Evolutionary conservation across 2,329 filamentous ascomycete genomes (phyloP), one percentile per base, ranked within the genome.

Genomic region (Fusarium foetens): DNA sequence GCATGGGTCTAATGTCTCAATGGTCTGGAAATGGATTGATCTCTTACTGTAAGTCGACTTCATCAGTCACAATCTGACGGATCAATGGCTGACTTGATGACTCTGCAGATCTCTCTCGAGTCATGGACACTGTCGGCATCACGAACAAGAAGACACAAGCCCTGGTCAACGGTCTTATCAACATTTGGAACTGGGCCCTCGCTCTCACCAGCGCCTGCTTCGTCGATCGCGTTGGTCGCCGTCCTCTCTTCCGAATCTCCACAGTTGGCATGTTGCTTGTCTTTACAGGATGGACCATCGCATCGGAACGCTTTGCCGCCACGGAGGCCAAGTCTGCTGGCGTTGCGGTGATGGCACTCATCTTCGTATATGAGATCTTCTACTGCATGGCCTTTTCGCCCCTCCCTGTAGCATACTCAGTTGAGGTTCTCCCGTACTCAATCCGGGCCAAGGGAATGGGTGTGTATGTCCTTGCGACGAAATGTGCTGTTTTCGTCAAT

Each of bases 371-470:
- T 53, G 76, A 84, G 13, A 83, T 85, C 11, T 83, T 82, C 71
- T 89, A 88, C 78, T 87, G 87, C 71, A 82, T 88, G 49, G 86
- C 85, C 13, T 87, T 87, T 77, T 88, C 87, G 53, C 84, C 87
- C 5, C 80, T 89, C 25, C 86, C 86, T 0, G 76, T 74, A 33
- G 77, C 85, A 9, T 89, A 87, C 78, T 82, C 88, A 0, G 81
- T 88, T 27, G 87, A 89, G 68, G 75, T 89, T 1, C 86, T 88
- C 66, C 87, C 87, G 1, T 89, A 84, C 73, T 82, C 84, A 2
- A 83, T 86, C 53, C 84, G 87, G 13, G 84, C 86, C 11, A 86
- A 86, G 65, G 87, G 87, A 70, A 84, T 88, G 73, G 76, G 74
- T 0, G 72, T 73, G 1, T 79, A 78, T 6, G 75, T 79, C 3